A percentile compares a stretch with the other conserved stretches of the same genome.
Conservation (phyloP, 2,329 filamentous ascomycete species). For the Microcera coccophila region DNA sequence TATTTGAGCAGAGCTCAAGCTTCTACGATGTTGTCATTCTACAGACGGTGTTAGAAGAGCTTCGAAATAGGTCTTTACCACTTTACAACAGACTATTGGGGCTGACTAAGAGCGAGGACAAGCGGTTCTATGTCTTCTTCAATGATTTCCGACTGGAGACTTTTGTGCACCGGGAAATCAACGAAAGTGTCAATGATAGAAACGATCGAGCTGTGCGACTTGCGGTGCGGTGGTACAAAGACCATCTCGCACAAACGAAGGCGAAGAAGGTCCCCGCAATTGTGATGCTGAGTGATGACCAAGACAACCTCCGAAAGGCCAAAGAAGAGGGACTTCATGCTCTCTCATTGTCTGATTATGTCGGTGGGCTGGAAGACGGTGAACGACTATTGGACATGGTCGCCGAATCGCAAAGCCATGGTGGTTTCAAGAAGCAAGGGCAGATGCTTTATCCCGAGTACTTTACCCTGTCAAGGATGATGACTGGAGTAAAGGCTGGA, state of each 20-base stretch:
- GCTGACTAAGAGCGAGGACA: conserved; percentile 91
- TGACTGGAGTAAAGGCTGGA: conserved; percentile 86
- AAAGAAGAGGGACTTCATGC: conserved; percentile 70
- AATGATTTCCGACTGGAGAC: conserved; percentile 97
- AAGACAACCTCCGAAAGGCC: conserved; percentile 79
- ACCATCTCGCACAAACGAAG: conserved; percentile 69
- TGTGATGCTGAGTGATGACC: conserved; percentile 92
- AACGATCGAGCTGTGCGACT: conserved; percentile 88
- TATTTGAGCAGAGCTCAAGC: conserved; percentile 86
- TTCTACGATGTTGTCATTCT: conserved; percentile 97
- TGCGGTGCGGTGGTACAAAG: conserved; percentile 84
- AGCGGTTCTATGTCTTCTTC: conserved; percentile 98
- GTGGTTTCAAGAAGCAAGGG: conserved; percentile 57
- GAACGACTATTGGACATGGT: conserved; percentile 92
- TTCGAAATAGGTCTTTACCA: conserved; percentile 88
- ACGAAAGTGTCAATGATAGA: conserved; percentile 91
- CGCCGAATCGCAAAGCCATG: conserved; percentile 68
- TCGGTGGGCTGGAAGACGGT: conserved; percentile 76
- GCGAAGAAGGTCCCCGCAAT: conserved; percentile 65
- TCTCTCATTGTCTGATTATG: conserved; percentile 69
- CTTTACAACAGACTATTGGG: conserved; percentile 91
- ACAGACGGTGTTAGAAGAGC: conserved; percentile 93
- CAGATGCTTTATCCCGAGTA: conserved; percentile 86
- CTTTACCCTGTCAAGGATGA: conserved; percentile 83
- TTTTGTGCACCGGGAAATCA: conserved; percentile 67